Percentiles rank a stretch among this genome's conserved stretches.
phyloP scores from a whole-genome alignment of 495 filamentous ascomycete species.

The Astrothelium macrocarpum region DNA sequence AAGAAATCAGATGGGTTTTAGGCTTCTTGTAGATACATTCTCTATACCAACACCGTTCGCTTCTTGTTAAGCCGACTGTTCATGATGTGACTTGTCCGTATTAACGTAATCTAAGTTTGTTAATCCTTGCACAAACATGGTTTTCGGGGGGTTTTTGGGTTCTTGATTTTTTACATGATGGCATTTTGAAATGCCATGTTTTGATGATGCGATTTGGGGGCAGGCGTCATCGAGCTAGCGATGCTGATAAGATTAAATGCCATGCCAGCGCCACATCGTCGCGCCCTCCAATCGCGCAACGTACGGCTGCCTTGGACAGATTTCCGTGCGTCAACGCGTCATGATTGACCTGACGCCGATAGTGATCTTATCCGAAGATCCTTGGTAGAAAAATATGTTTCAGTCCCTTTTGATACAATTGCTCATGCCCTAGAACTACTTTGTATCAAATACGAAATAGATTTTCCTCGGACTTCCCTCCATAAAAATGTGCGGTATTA shows the following conservation, averaged over 20 bases:
- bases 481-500: neutral
- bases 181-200: neutral
- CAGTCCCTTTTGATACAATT: no score
- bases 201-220: neutral
- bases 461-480: neutral
- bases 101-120: no score
- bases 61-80: neutral
- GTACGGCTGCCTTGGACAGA: neutral
- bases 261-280: neutral
- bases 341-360: neutral
- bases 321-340: neutral
- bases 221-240: neutral
- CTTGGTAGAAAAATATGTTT: no score
- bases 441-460: no score
- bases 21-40: neutral
- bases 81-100: no score
- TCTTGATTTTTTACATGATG: no score
- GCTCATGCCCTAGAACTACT: neutral
- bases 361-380: neutral
- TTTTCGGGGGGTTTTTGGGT: no score
- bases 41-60: neutral
- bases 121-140: neutral
- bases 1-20: neutral
- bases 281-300: neutral
- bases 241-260: neutral